These are phyloP conservation scores for Capsicum pubescens DNA, from an alignment of 257 asterid genomes.

Conservation along the genomic window DNA sequence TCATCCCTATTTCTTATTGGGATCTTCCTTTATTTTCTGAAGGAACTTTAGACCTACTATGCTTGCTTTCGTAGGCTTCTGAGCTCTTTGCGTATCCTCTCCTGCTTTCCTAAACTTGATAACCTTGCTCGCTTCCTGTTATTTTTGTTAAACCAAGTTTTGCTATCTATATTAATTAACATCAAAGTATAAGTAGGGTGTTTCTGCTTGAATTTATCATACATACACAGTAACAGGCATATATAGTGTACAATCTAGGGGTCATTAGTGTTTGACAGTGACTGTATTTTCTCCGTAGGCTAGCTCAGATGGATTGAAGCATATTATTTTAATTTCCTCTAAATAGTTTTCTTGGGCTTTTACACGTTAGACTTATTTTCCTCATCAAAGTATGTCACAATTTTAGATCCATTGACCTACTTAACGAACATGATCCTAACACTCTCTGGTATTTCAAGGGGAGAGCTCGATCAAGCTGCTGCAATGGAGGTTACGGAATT, in stretches of 20 bases:
- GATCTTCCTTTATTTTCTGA: constrained; percentile 18
- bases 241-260: not conserved
- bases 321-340: not conserved
- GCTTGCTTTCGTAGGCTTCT: not conserved
- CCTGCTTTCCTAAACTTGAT: not conserved
- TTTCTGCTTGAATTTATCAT: constrained; percentile 28
- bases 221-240: not conserved
- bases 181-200: constrained; percentile 1
- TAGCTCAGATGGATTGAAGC: not conserved
- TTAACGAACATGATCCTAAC: constrained; percentile 1
- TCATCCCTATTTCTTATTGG: constrained; percentile 5
- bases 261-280: not conserved
- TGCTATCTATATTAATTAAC: not conserved
- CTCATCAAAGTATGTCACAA: not conserved
- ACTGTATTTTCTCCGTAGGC: not conserved
- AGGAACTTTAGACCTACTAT: constrained; percentile 15
- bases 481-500: constrained; percentile 36
- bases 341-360: not conserved
- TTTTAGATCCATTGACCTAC: not conserved
- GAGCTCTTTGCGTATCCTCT: constrained; percentile 21
- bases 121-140: not conserved
- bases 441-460: constrained; percentile 45
- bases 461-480: constrained; percentile 38
- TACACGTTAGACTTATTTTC: not conserved
- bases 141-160: constrained; percentile 20